Conservation (phyloP, 768 basidiomycete species). For the Sistotremastrum suecicum region DNA sequence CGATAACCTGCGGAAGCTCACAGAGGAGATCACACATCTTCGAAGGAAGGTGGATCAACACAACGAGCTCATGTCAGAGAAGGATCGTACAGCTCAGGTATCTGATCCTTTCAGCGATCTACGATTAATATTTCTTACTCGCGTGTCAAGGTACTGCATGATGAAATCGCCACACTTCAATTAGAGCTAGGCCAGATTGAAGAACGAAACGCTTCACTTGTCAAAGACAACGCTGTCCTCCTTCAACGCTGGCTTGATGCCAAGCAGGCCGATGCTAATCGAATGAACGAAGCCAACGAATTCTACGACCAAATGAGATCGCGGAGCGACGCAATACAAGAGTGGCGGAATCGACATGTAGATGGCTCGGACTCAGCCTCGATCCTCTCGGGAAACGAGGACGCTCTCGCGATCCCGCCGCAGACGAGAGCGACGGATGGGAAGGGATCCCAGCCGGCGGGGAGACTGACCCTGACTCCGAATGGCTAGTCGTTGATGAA, state of each 20-base stretch:
- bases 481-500: conserved; percentile 72
- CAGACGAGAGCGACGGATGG: conserved; percentile 52
- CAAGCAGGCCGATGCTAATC: conserved; percentile 84
- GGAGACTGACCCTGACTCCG: conserved; percentile 72
- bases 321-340: conserved; percentile 45
- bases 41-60: conserved; percentile 73
- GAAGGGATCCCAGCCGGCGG: conserved; percentile 53
- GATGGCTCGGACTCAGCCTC: conserved; percentile 12
- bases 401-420: conserved; percentile 32
- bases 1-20: conserved; percentile 62
- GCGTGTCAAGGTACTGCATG: conserved; percentile 65
- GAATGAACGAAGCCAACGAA: conserved; percentile 88
- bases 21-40: conserved; percentile 60
- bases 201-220: conserved; percentile 73
- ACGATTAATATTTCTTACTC: neutral
- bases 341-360: conserved; percentile 31
- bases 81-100: conserved; percentile 82
- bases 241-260: conserved; percentile 95
- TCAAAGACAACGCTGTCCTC: conserved; percentile 87
- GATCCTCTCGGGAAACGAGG: conserved; percentile 58
- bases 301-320: conserved; percentile 83
- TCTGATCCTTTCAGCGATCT: conserved; percentile 3
- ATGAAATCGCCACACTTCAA: conserved; percentile 86
- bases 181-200: conserved; percentile 86
- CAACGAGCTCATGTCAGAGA: conserved; percentile 73